These are phyloP conservation scores for Neolentinus lepideus DNA, from an alignment of 1,284 basidiomycete genomes.

Conservation along the genomic window DNA sequence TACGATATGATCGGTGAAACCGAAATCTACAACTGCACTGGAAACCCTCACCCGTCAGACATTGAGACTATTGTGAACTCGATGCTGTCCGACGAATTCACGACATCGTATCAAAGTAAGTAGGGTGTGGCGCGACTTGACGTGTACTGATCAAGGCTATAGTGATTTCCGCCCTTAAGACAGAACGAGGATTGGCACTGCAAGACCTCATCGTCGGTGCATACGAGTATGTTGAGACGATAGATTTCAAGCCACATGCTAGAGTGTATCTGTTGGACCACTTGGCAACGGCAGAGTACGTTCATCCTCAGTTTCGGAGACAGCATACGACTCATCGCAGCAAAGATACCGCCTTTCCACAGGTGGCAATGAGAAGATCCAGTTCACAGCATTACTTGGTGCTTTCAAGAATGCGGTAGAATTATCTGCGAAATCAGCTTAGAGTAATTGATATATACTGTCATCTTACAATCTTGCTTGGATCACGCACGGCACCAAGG, in stretches of 20 bases:
- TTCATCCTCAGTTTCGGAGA: conserved; percentile 10
- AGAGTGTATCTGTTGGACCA: conserved; percentile 90
- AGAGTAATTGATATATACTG: background rate
- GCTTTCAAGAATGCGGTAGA: conserved; percentile 94
- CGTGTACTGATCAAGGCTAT: background rate
- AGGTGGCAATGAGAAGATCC: conserved; percentile 92
- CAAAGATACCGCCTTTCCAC: conserved; percentile 85
- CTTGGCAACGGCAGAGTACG: conserved; percentile 85
- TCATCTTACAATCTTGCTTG: too few relatives aligned
- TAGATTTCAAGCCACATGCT: conserved; percentile 83
- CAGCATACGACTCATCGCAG: background rate
- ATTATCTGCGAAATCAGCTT: conserved; percentile 34
- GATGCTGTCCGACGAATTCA: conserved; percentile 97
- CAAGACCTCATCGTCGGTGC: conserved; percentile 94
- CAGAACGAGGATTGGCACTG: conserved; percentile 88
- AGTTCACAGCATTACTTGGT: conserved; percentile 86
- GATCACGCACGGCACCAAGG: too few relatives aligned
- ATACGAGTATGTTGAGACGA: conserved; percentile 84
- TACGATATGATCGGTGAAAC: conserved; percentile 86
- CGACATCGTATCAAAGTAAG: conserved; percentile 84
- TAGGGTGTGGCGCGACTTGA: background rate
- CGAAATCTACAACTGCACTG: conserved; percentile 96
- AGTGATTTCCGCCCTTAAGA: conserved; percentile 88
- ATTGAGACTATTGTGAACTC: conserved; percentile 91
- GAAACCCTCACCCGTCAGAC: conserved; percentile 91